Conservation (phyloP, 2,329 filamentous ascomycete species). For the Fusarium azukiicola region DNA sequence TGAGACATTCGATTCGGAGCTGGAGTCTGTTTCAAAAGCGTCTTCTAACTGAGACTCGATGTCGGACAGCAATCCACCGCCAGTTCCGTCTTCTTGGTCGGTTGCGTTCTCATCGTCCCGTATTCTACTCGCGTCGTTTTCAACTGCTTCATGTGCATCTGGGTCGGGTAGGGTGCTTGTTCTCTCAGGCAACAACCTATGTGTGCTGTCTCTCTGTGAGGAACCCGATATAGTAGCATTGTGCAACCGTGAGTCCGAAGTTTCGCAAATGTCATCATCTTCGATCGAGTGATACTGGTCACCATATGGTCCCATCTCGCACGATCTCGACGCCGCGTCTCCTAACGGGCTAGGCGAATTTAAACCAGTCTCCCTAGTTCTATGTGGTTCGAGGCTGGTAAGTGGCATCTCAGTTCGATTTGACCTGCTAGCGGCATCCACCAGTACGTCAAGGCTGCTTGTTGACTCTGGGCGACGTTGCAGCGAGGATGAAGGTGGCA, state of each 20-base stretch:
- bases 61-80: constrained; percentile 4
- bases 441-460: not conserved
- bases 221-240: constrained; percentile 10
- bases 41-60: constrained; percentile 17
- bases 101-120: constrained; percentile 13
- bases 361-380: too few relatives aligned
- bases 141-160: constrained; percentile 9
- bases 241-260: constrained; percentile 15
- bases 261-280: constrained; percentile 14
- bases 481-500: constrained; percentile 9
- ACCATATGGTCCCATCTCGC: too few relatives aligned
- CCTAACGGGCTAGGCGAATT: too few relatives aligned
- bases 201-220: constrained; percentile 18
- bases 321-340: too few relatives aligned
- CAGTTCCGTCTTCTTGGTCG: constrained; percentile 12
- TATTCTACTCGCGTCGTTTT: constrained; percentile 19
- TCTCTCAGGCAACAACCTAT: not conserved
- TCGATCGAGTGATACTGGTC: constrained; percentile 7
- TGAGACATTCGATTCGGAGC: constrained; percentile 11
- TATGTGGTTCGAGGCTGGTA: too few relatives aligned
- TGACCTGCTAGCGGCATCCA: not conserved
- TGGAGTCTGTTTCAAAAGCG: constrained; percentile 16
- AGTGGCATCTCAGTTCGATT: not conserved
- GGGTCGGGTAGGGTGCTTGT: constrained; percentile 2
- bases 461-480: not conserved